Evolutionary conservation across 2,329 filamentous ascomycete species (phyloP), one percentile per base, ranked within the genome.

Genomic region (Chrysosporium queenslandicum): DNA sequence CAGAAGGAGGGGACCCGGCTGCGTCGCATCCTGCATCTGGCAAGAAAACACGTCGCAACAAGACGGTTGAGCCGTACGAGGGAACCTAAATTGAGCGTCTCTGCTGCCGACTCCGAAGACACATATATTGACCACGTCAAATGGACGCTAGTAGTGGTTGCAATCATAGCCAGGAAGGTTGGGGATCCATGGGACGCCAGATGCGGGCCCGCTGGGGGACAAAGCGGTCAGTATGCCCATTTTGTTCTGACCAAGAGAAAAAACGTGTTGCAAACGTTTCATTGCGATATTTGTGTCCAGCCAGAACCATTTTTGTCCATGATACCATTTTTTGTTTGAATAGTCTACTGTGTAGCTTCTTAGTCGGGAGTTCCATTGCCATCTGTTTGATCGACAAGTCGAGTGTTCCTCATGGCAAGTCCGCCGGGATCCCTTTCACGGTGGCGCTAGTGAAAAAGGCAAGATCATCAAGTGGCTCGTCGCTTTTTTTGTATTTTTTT

Each of bases 31-130:
- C 51, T 37, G 21, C 51, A 37, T 18, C 39, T 23, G 16, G 16
- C 39, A 49, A 37, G 12, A 43, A 49, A 32, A 37, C 51, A 53
- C 51, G 51, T 49, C 51, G 37, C 27, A 49, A 29, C 27, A 49
- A 53, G 51, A 48, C 37, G n/a, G 43, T 47, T 18, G 50, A 47
- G 27, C 41, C 50, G 32, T 40, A 52, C 41, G 50, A 52, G 34
- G 50, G 50, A 25, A 47, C 43, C 20, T 52, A 52, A 46, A 6
- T 36, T 16, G 8, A 4, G 9, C 16, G 9, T 29, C 8, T 29
- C 20, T 50, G 27, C 18, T 32, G n/a, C 20, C 27, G 25, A 7
- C 6, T 34, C 9, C 23, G 30, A 34, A n/a, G 21, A 23, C 11
- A 30, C 25, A 12, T 14, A 29, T 52, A 41, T 37, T n/a, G n/a